Evolutionary conservation across 108 stramenopile genomes (phyloP).

Genomic region (Nitzschia sp.): DNA sequence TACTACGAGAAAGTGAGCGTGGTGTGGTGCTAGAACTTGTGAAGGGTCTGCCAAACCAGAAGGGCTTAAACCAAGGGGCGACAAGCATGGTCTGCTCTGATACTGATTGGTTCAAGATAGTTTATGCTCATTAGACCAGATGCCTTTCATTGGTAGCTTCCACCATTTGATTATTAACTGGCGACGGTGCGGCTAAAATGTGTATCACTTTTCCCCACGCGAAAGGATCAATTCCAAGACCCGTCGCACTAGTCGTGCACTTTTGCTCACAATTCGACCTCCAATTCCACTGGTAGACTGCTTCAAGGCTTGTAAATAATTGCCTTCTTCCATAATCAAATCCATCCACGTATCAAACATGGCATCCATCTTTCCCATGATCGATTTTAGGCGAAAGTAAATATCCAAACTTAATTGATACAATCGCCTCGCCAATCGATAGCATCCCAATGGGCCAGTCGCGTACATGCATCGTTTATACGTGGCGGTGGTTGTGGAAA

Average conservation of each 20-base stretch:
- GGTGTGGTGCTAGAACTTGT: conserved; percentile 30
- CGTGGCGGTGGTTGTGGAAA: conserved; percentile 20
- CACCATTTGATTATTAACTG: too few relatives aligned
- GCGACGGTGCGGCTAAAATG: too few relatives aligned
- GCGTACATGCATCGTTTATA: conserved; percentile 59
- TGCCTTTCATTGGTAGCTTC: too few relatives aligned
- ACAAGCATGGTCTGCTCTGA: too few relatives aligned
- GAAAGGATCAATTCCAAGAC: conserved; percentile 12
- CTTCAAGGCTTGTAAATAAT: conserved; percentile 12
- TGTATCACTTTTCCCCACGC: conserved; percentile 1
- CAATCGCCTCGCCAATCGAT: conserved; percentile 44
- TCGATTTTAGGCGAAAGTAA: conserved; percentile 26
- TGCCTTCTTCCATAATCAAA: conserved; percentile 30
- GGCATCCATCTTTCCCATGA: conserved; percentile 47
- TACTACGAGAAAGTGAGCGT: conserved; percentile 32
- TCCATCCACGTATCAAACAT: conserved; percentile 25
- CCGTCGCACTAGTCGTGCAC: conserved; percentile 16
- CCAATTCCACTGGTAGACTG: conserved; percentile 17
- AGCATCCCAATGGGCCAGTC: conserved; percentile 60
- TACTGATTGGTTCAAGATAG: too few relatives aligned
- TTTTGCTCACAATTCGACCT: conserved; percentile 15
- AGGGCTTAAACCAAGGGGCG: too few relatives aligned
- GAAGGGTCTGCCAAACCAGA: too few relatives aligned
- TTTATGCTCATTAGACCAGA: too few relatives aligned
- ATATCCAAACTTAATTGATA: conserved; percentile 45